Conservation (phyloP, 495 filamentous ascomycete genomes). For the Collariella sp. region DNA sequence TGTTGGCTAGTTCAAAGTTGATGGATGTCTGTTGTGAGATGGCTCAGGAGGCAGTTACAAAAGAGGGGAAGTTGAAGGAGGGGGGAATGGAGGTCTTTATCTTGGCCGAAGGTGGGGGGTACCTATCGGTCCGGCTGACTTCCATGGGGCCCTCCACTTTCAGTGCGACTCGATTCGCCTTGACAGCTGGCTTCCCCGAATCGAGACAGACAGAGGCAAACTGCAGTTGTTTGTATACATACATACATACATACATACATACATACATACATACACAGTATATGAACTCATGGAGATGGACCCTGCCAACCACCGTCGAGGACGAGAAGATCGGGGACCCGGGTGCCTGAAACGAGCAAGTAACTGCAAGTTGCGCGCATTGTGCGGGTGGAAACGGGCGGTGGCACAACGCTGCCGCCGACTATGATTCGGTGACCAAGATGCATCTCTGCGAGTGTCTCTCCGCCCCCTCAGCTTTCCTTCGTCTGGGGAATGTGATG, state of each 20-base stretch:
- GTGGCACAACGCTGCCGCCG: not conserved
- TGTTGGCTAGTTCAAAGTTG: not conserved
- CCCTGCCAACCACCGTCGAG: no score
- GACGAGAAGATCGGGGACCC: not conserved
- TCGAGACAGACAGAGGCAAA: no score
- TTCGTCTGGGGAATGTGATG: not conserved
- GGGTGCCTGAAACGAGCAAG: conserved; percentile 5
- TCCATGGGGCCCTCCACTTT: no score
- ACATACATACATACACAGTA: no score
- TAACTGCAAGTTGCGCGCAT: conserved; percentile 8
- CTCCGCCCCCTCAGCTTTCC: not conserved
- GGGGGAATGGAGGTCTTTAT: not conserved
- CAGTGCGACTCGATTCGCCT: no score
- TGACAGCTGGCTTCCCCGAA: no score
- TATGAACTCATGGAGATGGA: no score
- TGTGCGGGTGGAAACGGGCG: not conserved
- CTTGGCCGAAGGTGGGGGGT: not conserved
- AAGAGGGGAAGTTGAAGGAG: not conserved
- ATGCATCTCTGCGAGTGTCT: not conserved
- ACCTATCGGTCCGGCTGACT: no score
- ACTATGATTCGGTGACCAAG: not conserved
- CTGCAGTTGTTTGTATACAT: no score
- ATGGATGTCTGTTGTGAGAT: not conserved
- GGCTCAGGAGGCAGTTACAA: not conserved
- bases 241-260: no score